Evolutionary conservation across 202 grass and related monocot genomes (phyloP).

Genomic region (Sporobolus alterniflorus): DNA sequence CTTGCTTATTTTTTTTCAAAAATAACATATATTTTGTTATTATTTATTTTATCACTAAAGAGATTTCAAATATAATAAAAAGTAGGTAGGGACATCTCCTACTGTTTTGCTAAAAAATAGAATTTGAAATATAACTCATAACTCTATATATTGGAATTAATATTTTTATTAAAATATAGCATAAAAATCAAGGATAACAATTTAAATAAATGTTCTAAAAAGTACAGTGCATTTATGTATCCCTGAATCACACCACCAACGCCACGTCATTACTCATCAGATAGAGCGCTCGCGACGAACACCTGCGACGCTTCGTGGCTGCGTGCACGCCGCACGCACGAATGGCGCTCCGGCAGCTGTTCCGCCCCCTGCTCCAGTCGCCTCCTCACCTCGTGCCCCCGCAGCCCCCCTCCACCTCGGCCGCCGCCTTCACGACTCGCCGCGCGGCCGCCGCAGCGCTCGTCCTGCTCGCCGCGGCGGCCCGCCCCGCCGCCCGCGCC

Average conservation of each 20-base stretch:
- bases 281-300: conserved; percentile 6
- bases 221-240: not conserved
- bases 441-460: conserved; percentile 23
- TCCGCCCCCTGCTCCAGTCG: conserved; percentile 31
- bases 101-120: too few relatives aligned
- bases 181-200: too few relatives aligned
- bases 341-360: conserved; percentile 49
- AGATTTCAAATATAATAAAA: too few relatives aligned
- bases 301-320: not conserved
- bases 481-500: conserved; percentile 8
- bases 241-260: not conserved
- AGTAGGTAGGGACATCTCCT: too few relatives aligned
- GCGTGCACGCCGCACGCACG: not conserved
- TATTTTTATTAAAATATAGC: too few relatives aligned
- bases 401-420: not conserved
- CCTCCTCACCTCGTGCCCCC: not conserved
- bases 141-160: too few relatives aligned
- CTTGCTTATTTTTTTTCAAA: too few relatives aligned
- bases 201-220: too few relatives aligned
- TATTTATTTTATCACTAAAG: too few relatives aligned
- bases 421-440: not conserved
- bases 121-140: too few relatives aligned
- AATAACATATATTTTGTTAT: too few relatives aligned
- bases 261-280: conserved; percentile 24
- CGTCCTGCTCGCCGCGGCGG: conserved; percentile 34